Percentiles rank a stretch among this genome's conserved stretches.
Conservation (phyloP, 495 filamentous ascomycete genomes). For the Annulohypoxylon bovei region DNA sequence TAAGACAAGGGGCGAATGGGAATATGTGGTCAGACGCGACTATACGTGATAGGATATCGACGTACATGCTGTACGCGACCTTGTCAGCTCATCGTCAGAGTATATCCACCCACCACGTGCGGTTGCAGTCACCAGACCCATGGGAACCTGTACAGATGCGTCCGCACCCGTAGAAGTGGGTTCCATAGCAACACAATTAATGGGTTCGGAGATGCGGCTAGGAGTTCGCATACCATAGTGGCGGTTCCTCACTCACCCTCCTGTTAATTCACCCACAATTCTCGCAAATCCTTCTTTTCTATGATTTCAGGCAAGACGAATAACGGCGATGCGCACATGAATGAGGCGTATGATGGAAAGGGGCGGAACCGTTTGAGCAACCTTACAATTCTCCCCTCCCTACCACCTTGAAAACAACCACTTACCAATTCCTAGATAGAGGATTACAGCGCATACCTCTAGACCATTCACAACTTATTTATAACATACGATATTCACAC, state of each 20-base stretch:
- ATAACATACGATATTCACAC: background rate
- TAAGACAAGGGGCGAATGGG: no score
- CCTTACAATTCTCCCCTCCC: background rate
- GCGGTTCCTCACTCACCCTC: background rate
- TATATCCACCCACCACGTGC: constrained; percentile 17
- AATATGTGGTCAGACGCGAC: background rate
- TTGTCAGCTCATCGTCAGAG: constrained; percentile 29
- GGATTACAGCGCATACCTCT: background rate
- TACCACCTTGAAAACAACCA: background rate
- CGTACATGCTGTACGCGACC: background rate
- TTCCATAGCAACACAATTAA: constrained; percentile 15
- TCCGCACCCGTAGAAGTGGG: background rate
- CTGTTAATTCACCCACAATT: background rate
- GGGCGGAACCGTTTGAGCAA: background rate
- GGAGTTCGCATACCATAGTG: background rate
- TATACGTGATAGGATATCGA: constrained; percentile 13
- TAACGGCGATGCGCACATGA: background rate
- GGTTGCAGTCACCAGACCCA: constrained; percentile 29
- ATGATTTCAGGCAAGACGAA: background rate
- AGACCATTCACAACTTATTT: background rate
- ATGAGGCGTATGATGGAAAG: background rate
- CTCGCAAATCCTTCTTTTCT: background rate
- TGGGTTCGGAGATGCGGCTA: background rate
- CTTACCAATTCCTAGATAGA: background rate
- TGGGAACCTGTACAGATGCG: background rate